Percentiles rank a stretch among this genome's conserved stretches.
phyloP scores from a whole-genome alignment of 345 rosid species.

The Gossypium thurberi region DNA sequence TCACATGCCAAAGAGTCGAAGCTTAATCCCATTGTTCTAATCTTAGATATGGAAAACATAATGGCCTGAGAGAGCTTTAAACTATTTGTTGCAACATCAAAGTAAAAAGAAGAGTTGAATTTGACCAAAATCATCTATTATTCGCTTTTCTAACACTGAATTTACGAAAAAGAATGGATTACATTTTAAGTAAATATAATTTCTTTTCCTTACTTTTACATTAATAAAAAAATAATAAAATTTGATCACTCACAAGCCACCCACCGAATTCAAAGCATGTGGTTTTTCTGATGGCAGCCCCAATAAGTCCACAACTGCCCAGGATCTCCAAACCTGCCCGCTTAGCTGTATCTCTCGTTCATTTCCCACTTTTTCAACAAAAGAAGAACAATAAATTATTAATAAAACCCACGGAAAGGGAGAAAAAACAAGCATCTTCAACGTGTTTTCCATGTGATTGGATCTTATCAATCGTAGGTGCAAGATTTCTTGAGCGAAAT shows the following conservation, averaged over 20 bases:
- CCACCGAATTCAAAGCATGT: neutral
- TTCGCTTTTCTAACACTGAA: too few species aligned
- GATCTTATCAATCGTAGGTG: constrained; percentile 29
- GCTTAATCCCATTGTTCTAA: neutral
- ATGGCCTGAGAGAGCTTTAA: neutral
- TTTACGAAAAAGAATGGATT: too few species aligned
- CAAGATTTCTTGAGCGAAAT: constrained; percentile 67
- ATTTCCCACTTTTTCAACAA: constrained; percentile 4
- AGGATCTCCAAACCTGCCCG: constrained; percentile 31
- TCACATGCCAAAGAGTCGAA: neutral
- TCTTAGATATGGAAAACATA: neutral
- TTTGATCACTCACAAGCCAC: too few species aligned
- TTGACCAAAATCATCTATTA: too few species aligned
- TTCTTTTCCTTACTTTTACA: neutral
- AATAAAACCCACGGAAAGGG: neutral
- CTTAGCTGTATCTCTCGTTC: constrained; percentile 40
- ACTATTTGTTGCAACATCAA: neutral
- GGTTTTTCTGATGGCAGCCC: constrained; percentile 24
- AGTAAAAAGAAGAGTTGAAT: neutral
- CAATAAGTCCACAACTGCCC: constrained; percentile 23
- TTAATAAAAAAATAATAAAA: too few species aligned
- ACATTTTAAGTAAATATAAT: too few species aligned
- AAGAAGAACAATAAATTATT: neutral
- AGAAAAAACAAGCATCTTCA: neutral
- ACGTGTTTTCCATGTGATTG: neutral